phyloP scores from a whole-genome alignment of 495 filamentous ascomycete species.

The Xanthoparmelia taractica region DNA sequence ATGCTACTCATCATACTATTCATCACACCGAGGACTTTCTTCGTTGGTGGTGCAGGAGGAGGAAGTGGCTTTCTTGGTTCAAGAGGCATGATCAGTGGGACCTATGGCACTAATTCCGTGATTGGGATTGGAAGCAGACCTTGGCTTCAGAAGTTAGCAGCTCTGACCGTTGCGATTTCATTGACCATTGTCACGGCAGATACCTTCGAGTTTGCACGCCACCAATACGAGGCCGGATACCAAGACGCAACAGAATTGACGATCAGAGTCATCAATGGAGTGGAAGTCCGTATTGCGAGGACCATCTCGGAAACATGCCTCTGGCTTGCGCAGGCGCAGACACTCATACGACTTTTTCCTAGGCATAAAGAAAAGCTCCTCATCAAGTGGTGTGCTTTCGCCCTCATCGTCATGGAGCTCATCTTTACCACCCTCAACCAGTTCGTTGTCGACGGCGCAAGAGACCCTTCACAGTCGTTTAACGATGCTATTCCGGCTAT shows the following conservation, averaged over 20 bases:
- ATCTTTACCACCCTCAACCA: conserved; percentile 83
- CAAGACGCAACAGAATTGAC: conserved; percentile 68
- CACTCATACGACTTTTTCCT: conserved; percentile 88
- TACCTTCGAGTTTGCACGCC: conserved; percentile 73
- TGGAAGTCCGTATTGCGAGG: conserved; percentile 78
- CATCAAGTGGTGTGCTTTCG: conserved; percentile 97
- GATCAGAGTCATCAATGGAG: conserved; percentile 65
- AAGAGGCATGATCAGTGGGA: conserved; percentile 77
- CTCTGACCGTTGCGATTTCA: conserved; percentile 81
- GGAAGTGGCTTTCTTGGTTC: conserved; percentile 66
- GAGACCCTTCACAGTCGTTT: conserved; percentile 60
- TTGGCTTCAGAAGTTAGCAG: conserved; percentile 93
- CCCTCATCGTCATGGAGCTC: conserved; percentile 80
- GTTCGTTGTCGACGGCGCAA: conserved; percentile 58
- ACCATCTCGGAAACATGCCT: conserved; percentile 91
- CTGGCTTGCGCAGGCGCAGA: conserved; percentile 96
- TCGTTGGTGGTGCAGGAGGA: conserved; percentile 63
- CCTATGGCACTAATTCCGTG: conserved; percentile 58
- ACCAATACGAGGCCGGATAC: conserved; percentile 65
- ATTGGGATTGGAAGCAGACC: conserved; percentile 86
- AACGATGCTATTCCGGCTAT: conserved; percentile 86
- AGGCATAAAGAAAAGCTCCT: conserved; percentile 95
- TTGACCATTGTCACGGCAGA: conserved; percentile 87
- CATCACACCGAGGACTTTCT: conserved; percentile 83
- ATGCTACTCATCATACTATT: conserved; percentile 90